A percentile compares a stretch with the other conserved stretches of the same genome.
Conservation (phyloP, 2,329 filamentous ascomycete genomes). For the Sarocladium oryzae region DNA sequence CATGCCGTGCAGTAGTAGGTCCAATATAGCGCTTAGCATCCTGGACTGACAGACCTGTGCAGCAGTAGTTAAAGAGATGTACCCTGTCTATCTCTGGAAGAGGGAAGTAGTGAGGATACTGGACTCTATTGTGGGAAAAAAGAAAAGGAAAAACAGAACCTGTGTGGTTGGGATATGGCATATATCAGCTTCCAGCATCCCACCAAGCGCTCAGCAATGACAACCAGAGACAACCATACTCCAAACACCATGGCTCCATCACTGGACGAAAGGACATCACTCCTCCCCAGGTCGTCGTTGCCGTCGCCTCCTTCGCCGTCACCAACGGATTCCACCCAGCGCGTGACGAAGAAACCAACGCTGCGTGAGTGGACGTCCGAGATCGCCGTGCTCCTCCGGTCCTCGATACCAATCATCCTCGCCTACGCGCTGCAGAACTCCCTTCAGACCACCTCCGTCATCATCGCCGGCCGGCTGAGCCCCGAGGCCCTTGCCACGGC, state of each 20-base stretch:
- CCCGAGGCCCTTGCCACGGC: conserved; percentile 75
- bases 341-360: neutral
- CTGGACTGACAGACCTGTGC: too few relatives aligned
- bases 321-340: too few relatives aligned
- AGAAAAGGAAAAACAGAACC: neutral
- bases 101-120: too few relatives aligned
- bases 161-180: neutral
- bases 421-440: conserved; percentile 84
- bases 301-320: neutral
- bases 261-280: conserved; percentile 4
- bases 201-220: neutral
- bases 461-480: conserved; percentile 73
- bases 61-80: neutral
- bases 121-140: too few relatives aligned
- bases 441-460: conserved; percentile 72
- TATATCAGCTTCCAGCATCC: conserved; percentile 6
- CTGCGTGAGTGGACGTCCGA: conserved; percentile 18
- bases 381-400: conserved; percentile 49
- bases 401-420: conserved; percentile 70
- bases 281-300: neutral
- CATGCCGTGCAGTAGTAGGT: too few relatives aligned
- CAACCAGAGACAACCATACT: neutral
- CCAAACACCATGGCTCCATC: neutral
- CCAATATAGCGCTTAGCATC: too few relatives aligned
- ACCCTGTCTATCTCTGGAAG: too few relatives aligned